Evolutionary conservation across 2,329 filamentous ascomycete genomes (phyloP), one percentile per base, ranked within the genome.

Genomic region (Neoarthrinium moseri): DNA sequence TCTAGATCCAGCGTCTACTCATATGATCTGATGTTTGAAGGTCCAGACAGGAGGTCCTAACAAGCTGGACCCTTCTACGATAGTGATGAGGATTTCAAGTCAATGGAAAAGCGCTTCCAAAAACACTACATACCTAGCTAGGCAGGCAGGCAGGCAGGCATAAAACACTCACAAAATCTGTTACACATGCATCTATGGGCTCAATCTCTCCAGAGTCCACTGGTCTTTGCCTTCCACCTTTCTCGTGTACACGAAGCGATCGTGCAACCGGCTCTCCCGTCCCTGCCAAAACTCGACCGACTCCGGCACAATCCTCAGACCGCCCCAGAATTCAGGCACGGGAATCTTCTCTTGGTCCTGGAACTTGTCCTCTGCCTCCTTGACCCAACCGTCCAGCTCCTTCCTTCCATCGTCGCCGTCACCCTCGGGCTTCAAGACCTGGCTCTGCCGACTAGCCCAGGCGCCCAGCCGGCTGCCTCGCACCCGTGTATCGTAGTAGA

Each of bases 251-350:
- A 84, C 79, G 65, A 99, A 97, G 20, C 94, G 86, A 74, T 99
- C 94, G 70, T 99, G 94, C 66, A 99, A 70, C 49, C 94, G 78
- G 69, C 86, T 96, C 62, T 89, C 80, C 58, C 94, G 80, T 3
- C 94, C 94, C 74, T 96, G 91, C 83, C 94, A 99, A 65, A 99
- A 99, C 77, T 99, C 94, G 39, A 99, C 78, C 57, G 83, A 81
- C 61, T 91, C 87, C 0, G 94, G 92, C 52, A 91, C 77, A 49
- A 99, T 80, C 56, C 92, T 83, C 64, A 96, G 64, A 0, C 94
- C 94, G 23, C 94, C 94, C 94, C 94, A 99, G 65, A 96, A 96
- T 8, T 88, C 85, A 4, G 94, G 94, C 40, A 96, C 84, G 1
- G 91, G 91, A 54, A 99, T 95, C 46, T 87, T 70, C 22, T 95